A percentile compares a stretch with the other conserved stretches of the same genome.
phyloP scores from a whole-genome alignment of 768 basidiomycete genomes.

The Rubroboletus pulcherrimus region DNA sequence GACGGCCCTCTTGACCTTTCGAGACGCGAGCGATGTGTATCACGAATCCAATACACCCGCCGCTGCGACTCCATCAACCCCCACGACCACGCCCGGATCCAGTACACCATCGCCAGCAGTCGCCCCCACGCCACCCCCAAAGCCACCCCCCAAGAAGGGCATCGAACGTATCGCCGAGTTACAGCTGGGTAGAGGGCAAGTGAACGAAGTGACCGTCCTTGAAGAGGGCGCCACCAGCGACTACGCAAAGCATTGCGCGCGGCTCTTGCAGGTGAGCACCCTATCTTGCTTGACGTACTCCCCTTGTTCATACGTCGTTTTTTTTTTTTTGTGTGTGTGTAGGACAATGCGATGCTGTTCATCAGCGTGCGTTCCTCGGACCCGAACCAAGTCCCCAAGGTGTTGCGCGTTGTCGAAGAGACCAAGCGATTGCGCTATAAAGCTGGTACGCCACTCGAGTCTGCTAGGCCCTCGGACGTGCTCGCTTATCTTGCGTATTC shows the following conservation, averaged over 20 bases:
- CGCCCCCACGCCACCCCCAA: slow-evolving; percentile 49
- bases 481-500: slow-evolving; percentile 30
- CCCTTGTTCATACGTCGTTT: background rate
- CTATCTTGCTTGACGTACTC: too few relatives aligned
- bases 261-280: slow-evolving; percentile 52
- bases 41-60: slow-evolving; percentile 34
- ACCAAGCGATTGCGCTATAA: slow-evolving; percentile 75
- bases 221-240: slow-evolving; percentile 62
- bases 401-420: slow-evolving; percentile 76
- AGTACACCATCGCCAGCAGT: slow-evolving; percentile 3
- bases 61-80: slow-evolving; percentile 1
- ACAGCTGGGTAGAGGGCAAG: slow-evolving; percentile 61
- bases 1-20: slow-evolving; percentile 72
- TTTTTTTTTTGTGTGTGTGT: background rate
- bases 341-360: slow-evolving; percentile 83
- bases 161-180: slow-evolving; percentile 69
- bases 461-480: background rate
- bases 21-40: slow-evolving; percentile 60
- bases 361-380: slow-evolving; percentile 66
- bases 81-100: background rate
- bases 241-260: slow-evolving; percentile 66
- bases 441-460: slow-evolving; percentile 44
- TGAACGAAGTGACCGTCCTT: slow-evolving; percentile 70
- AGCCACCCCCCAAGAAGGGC: slow-evolving; percentile 61
- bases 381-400: slow-evolving; percentile 66